A percentile compares a stretch with the other conserved stretches of the same genome.
phyloP scores from a whole-genome alignment of 164 flowering plant species.

The Kalanchoe fedtschenkoi region DNA sequence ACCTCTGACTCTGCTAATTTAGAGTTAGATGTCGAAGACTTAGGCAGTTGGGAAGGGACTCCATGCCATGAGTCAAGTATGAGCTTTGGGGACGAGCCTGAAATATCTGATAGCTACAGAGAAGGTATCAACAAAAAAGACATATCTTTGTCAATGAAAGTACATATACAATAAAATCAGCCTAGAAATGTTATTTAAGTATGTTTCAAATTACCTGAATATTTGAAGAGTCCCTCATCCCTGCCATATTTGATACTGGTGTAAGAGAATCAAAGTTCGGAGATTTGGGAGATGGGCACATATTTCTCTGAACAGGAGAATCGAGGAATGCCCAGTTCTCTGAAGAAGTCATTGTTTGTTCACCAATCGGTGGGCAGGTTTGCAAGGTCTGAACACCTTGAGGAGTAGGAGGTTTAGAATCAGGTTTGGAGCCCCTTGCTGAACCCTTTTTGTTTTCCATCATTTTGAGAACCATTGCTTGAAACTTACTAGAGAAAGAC shows the following conservation, averaged over 20 bases:
- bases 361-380: not conserved
- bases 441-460: constrained; percentile 2
- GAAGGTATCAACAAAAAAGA: not conserved
- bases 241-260: not conserved
- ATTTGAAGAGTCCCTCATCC: not conserved
- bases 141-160: not conserved
- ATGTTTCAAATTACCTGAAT: not conserved
- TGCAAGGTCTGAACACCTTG: not conserved
- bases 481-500: not conserved
- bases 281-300: not conserved
- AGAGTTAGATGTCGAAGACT: not conserved
- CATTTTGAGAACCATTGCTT: not conserved
- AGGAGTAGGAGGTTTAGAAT: not conserved
- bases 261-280: not conserved
- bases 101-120: not conserved
- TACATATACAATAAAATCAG: not conserved
- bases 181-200: not conserved
- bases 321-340: not conserved
- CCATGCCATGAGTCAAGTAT: not conserved
- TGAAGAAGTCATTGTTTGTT: not conserved
- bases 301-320: not conserved
- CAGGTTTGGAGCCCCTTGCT: not conserved
- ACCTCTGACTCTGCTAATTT: not conserved
- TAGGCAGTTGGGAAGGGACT: not conserved
- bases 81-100: not conserved